Evolutionary conservation across 495 filamentous ascomycete genomes (phyloP).

Genomic region (Evernia prunastri): DNA sequence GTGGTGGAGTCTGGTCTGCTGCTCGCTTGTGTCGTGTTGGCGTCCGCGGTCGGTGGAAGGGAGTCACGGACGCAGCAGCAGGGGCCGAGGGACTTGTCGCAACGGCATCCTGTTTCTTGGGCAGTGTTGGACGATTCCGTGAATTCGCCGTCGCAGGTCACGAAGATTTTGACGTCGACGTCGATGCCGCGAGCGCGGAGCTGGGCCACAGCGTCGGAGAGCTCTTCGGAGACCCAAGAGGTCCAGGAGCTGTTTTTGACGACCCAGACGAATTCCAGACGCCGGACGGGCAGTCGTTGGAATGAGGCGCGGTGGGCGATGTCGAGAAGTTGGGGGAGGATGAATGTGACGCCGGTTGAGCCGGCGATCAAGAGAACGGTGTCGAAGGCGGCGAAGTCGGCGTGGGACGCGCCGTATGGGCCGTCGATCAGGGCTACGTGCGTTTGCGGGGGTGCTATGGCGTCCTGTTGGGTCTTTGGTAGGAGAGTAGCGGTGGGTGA

Average conservation of each 20-base stretch:
- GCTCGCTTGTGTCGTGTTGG: not conserved
- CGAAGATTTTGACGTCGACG: slow-evolving; percentile 49
- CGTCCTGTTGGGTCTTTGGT: slow-evolving; percentile 4
- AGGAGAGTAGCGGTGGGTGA: slow-evolving; percentile 5
- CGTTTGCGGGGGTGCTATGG: slow-evolving; percentile 25
- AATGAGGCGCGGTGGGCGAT: slow-evolving; percentile 33
- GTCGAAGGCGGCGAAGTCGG: slow-evolving; percentile 39
- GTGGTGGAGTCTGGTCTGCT: not conserved
- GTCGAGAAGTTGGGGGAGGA: slow-evolving; percentile 47
- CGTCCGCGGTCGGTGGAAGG: not conserved
- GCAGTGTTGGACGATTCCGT: slow-evolving; percentile 13
- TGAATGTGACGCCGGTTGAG: slow-evolving; percentile 51
- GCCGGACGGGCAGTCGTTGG: slow-evolving; percentile 47
- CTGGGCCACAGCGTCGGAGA: slow-evolving; percentile 45
- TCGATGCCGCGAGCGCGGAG: slow-evolving; percentile 31
- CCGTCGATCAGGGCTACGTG: slow-evolving; percentile 40
- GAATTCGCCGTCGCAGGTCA: slow-evolving; percentile 49
- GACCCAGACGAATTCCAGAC: slow-evolving; percentile 65
- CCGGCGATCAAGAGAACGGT: slow-evolving; percentile 58
- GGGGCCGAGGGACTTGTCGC: slow-evolving; percentile 26
- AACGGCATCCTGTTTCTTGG: slow-evolving; percentile 8
- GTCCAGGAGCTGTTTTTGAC: slow-evolving; percentile 59
- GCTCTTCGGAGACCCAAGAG: slow-evolving; percentile 54
- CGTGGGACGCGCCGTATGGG: slow-evolving; percentile 47
- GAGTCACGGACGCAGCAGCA: slow-evolving; percentile 22